These are phyloP conservation scores for Saccharomycopsis sp. DNA, from an alignment of 805 yeast species.

Conservation along the genomic window DNA sequence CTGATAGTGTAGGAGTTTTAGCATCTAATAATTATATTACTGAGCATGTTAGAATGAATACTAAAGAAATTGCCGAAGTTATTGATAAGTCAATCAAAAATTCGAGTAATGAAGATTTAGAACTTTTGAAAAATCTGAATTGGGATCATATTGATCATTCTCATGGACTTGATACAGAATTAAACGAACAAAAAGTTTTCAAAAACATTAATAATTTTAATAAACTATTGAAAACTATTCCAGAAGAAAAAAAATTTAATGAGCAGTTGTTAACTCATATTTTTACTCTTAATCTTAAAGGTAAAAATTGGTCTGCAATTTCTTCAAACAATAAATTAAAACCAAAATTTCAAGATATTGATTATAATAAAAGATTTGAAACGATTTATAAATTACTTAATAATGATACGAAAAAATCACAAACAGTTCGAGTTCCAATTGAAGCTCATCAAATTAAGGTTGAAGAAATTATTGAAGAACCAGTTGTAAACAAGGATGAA, in stretches of 20 bases:
- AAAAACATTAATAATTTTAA: slow-evolving; percentile 11
- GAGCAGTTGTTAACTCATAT: neutral
- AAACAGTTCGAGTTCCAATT: slow-evolving; percentile 6
- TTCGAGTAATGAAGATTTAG: slow-evolving; percentile 15
- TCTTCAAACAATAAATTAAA: neutral
- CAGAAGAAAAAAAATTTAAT: neutral
- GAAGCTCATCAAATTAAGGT: slow-evolving; percentile 1
- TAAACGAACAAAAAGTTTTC: slow-evolving; percentile 11
- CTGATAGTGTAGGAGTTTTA: slow-evolving; percentile 44
- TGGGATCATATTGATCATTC: slow-evolving; percentile 12
- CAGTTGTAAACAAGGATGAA: slow-evolving; percentile 4
- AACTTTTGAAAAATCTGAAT: slow-evolving; percentile 5
- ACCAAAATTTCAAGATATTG: slow-evolving; percentile 2
- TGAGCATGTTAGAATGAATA: slow-evolving; percentile 46
- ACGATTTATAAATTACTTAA: neutral
- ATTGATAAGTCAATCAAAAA: slow-evolving; percentile 33
- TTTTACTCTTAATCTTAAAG: neutral
- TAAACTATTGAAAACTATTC: neutral
- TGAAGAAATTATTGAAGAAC: neutral
- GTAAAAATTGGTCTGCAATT: neutral
- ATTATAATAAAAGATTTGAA: neutral
- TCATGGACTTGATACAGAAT: slow-evolving; percentile 3
- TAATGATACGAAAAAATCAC: slow-evolving; percentile 2
- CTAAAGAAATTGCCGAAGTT: slow-evolving; percentile 47
- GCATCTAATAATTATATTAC: slow-evolving; percentile 36